Base-by-base conservation (phyloP, 129 eudicot species). In the Deinandra increscens region DNA sequence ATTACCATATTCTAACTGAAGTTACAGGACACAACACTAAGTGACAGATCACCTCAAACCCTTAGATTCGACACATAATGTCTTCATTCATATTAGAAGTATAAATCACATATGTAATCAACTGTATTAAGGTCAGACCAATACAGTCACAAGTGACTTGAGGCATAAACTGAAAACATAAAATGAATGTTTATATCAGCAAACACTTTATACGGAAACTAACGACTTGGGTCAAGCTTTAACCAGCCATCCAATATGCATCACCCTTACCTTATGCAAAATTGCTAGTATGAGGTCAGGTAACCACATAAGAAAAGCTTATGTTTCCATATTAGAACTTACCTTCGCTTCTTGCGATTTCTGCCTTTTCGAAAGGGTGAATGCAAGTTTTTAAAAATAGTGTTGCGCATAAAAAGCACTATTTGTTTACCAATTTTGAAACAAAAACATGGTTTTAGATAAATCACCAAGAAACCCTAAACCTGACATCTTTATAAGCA, bases 161-260 rank as follows among this genome's bases (percentile, higher is more conserved):
- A n/a, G 17, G 33, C 55, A 9, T 70, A 70, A 55, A 71, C 20
- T 36, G 43, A 71, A 60, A 53, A 34, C 68, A 71, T 19, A 71
- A 44, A 13, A 29, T 31, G 6, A 29, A 70, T 19, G 1, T 43
- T 6, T 18, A 45, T 13, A 33, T 26, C 46, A 14, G 37, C 6
- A 5, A 54, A 29, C 45, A 4, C 34, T 50, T 18, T 17, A 19
- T 38, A 39, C 38, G 41, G 42, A 36, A 39, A 22, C 29, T 14
- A 22, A 55, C 66, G 26, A 9, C 53, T 56, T 8, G 0, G 8
- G 20, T 15, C 66, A n/a, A n/a, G n/a, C n/a, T n/a, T n/a, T n/a
- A n/a, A 26, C 31, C 31, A 22, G 39, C 50, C 50, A 55, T 55
- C n/a, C 23, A 69, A 49, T n/a, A 41, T 9, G 19, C 55, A 67